Base-by-base conservation (phyloP, 257 asterid species). In the Nicotiana undulata region DNA sequence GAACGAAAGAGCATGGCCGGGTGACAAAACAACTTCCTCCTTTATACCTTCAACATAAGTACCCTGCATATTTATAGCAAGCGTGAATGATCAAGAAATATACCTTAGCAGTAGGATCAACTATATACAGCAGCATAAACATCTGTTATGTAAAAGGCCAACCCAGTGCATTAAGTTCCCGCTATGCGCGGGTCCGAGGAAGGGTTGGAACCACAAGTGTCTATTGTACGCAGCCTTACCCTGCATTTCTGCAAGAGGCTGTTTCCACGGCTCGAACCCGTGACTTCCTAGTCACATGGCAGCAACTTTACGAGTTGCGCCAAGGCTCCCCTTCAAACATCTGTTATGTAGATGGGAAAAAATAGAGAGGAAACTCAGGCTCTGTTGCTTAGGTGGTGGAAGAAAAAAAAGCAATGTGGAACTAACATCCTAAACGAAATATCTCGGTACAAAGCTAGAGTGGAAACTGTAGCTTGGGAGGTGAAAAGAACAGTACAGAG, bases 11-110 rank as follows among this genome's bases (percentile, higher is more conserved):
- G 96, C 99, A 85, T 96, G 99, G 28, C 99, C 98, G 81, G 99
- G 99, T 79, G 99, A 96, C 88, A 96, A 86, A 75, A 96, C 99
- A 81, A 96, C 97, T 90, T 96, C 99, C 88, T 96, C 99, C 87
- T 96, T 96, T 81, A 96, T 92, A 77, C 99, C 99, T 88, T 96
- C 99, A 84, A 96, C 99, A 83, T 96, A 96, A 77, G 99, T 96
- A 65, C 99, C 99, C 99, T 96, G 84, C 37, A 75, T 80, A 84
- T 64, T 11, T 12, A 79, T 55, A 76, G 82, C 79, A 82, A 79
- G 81, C 9, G 13, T 46, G 79, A 28, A 74, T 49, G 31, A 49
- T 49, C 16, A 74, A 74, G 79, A 51, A 74, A 37, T 74, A 49
- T 26, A 49, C 61, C 61, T 72, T 74, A 74, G 9, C 20, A 74